Evolutionary conservation across 2,329 filamentous ascomycete species (phyloP).

Genomic region (Rutstroemia sp.): DNA sequence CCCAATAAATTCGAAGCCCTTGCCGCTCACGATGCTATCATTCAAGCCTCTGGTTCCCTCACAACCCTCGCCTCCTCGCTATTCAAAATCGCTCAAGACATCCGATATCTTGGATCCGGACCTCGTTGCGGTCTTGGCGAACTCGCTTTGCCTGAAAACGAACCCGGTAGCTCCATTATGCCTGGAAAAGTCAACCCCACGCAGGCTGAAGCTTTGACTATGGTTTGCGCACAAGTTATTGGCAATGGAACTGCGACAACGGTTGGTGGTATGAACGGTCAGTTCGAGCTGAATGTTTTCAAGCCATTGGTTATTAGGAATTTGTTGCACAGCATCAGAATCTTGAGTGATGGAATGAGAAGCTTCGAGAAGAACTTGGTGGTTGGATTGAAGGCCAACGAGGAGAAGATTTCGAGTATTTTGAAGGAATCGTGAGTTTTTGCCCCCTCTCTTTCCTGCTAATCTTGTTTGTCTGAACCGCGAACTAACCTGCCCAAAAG

Average conservation of each 20-base stretch:
- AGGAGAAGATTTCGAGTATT: constrained; percentile 81
- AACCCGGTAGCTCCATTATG: constrained; percentile 98
- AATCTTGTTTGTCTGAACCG: too few species aligned
- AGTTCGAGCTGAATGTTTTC: constrained; percentile 99
- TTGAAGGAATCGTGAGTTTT: constrained; percentile 81
- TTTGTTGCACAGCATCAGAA: constrained; percentile 81
- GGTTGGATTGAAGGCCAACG: constrained; percentile 80
- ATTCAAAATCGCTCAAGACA: constrained; percentile 97
- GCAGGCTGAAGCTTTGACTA: constrained; percentile 94
- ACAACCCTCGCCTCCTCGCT: constrained; percentile 89
- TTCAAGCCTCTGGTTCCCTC: constrained; percentile 86
- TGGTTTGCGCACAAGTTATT: constrained; percentile 97
- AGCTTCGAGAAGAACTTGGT: constrained; percentile 95
- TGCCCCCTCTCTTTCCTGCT: too few species aligned
- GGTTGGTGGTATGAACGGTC: constrained; percentile 92
- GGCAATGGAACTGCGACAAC: constrained; percentile 93
- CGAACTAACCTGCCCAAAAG: constrained; percentile 36
- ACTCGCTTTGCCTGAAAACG: constrained; percentile 90
- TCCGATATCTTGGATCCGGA: constrained; percentile 92
- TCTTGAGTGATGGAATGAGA: constrained; percentile 86
- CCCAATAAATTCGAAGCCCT: constrained; percentile 99
- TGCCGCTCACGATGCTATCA: constrained; percentile 90
- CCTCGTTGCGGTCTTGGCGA: constrained; percentile 94
- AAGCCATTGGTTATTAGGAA: constrained; percentile 96
- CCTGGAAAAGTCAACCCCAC: constrained; percentile 99